A percentile compares a stretch with the other conserved stretches of the same genome.
phyloP scores from a whole-genome alignment of 177 flowering plant genomes.

The Vitis hybrid region DNA sequence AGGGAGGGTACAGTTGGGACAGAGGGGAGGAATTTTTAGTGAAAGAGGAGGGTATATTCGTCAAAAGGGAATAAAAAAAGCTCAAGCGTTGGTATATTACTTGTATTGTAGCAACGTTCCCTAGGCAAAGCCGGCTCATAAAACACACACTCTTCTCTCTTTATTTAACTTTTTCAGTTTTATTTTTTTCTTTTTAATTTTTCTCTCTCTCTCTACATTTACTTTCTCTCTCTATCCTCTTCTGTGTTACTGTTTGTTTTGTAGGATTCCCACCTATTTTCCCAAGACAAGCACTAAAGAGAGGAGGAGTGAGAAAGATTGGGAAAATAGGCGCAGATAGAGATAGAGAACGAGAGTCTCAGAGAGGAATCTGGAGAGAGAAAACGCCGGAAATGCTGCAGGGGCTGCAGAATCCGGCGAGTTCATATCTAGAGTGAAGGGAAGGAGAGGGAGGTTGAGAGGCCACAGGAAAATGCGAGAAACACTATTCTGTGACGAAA shows the following conservation, averaged over 20 bases:
- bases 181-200: background rate
- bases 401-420: constrained; percentile 12
- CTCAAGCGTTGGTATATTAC: constrained; percentile 5
- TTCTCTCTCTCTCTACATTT: background rate
- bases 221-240: constrained; percentile 7
- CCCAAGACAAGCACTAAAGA: constrained; percentile 14
- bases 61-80: constrained; percentile 14
- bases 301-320: background rate
- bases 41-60: constrained; percentile 18
- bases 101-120: constrained; percentile 39
- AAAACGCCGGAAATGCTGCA: constrained; percentile 30
- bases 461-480: constrained; percentile 39
- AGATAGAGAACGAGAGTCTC: background rate
- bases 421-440: background rate
- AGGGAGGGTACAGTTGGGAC: background rate
- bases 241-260: constrained; percentile 13
- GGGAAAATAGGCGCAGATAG: constrained; percentile 1
- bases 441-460: background rate
- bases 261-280: constrained; percentile 30
- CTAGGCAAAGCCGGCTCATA: constrained; percentile 38
- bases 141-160: background rate
- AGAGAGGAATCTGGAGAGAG: constrained; percentile 10
- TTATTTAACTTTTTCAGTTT: background rate
- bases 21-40: background rate
- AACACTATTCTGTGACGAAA: constrained; percentile 15